Evolutionary conservation across 139 green algal genomes (phyloP), one percentile per base, ranked within the genome.

Genomic region (Spirogloea muscicola): DNA sequence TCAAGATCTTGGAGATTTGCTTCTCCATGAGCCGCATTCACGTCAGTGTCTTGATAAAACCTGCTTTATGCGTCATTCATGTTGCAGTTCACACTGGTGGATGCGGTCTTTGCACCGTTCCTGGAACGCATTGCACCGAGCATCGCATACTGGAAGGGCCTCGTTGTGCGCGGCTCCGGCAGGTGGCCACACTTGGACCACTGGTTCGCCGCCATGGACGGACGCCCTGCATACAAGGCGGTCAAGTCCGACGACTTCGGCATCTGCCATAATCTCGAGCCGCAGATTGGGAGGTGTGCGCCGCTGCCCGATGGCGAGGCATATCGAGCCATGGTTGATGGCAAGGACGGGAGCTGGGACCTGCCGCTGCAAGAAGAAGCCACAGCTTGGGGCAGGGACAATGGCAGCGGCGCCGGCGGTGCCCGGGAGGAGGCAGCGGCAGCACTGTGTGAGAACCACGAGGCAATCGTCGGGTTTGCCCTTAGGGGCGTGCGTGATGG

Each of bases 101-200:
- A 86, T 42, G 49, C 71, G 9, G 57, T 71, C 5, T 96, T 96
- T 76, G 83, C 87, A 0, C 90, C 93, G 41, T 96, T 97, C 84
- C 82, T 98, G 67, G 94, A 98, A 87, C 86, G 94, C 65, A 91
- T 91, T 16, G 88, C 82, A 3, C 88, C 88, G 13, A 87, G 68
- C 44, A 82, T 96, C 6, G 68, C 83, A 13, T 98, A 96, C 80
- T 97, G 96, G 86, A 97, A 97, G 87, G 93, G 90, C n/a, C 79
- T 91, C 3, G 49, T 75, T 25, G 75, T 95, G 60, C 68, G 90
- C 16, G 85, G 82, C 21, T 51, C 76, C 67, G 85, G 79, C 18
- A 51, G 52, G 33, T 86, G 72, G 72, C 79, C 79, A 3, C 10
- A 46, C n/a, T 7, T 86, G 37, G 33, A 81, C 44, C n/a, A 31